These are phyloP conservation scores for Globisporangium mamillatum DNA, from an alignment of 352 stramenopile genomes.

Conservation along the genomic window DNA sequence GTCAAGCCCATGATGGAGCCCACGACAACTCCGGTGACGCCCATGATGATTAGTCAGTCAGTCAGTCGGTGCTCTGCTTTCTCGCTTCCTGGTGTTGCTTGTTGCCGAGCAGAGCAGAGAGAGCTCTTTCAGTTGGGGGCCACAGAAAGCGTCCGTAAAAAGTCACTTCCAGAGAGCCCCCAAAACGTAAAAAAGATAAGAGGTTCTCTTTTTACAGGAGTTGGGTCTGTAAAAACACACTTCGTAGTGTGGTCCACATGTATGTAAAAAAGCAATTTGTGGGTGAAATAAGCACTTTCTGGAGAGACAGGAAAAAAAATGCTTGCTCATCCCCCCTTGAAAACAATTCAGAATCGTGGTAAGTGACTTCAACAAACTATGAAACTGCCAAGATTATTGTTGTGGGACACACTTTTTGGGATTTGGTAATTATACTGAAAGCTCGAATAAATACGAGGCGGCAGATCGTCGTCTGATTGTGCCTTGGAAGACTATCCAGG, in stretches of 20 bases:
- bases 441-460: no score
- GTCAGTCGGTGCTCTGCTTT: background rate
- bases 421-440: no score
- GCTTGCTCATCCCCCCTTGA: no score
- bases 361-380: no score
- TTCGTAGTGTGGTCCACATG: background rate
- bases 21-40: slow-evolving; percentile 61
- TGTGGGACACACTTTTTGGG: no score
- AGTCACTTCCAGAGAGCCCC: background rate
- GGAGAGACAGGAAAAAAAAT: background rate
- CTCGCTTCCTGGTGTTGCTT: slow-evolving; percentile 10
- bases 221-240: background rate
- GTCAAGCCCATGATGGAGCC: slow-evolving; percentile 74
- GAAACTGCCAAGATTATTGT: no score
- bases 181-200: background rate
- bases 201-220: background rate
- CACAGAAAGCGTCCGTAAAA: slow-evolving; percentile 12
- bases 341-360: no score
- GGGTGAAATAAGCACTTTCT: background rate
- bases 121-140: slow-evolving; percentile 3
- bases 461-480: no score
- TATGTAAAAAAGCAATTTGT: background rate
- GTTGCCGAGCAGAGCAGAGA: slow-evolving; percentile 1
- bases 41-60: slow-evolving; percentile 36
- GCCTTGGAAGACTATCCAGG: no score